Conservation (phyloP, 2,329 filamentous ascomycete species). For the Cercospora sp. region DNA sequence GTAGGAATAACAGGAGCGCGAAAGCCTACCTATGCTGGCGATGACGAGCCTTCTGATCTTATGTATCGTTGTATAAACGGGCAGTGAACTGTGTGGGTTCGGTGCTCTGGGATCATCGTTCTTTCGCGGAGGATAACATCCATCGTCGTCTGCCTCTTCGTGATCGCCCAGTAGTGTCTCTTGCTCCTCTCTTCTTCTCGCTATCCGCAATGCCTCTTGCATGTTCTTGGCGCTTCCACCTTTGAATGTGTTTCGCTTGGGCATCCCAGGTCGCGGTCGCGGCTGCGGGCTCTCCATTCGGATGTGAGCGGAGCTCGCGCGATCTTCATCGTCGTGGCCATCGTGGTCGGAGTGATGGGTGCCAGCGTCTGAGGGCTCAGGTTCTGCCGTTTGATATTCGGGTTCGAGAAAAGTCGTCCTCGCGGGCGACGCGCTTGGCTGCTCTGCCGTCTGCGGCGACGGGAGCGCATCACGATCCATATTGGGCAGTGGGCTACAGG, state of each 20-base stretch:
- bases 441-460: background rate
- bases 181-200: constrained; percentile 50
- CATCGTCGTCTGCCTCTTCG: constrained; percentile 49
- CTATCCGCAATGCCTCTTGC: constrained; percentile 42
- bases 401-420: constrained; percentile 4
- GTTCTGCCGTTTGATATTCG: constrained; percentile 11
- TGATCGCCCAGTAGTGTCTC: constrained; percentile 50
- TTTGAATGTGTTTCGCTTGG: constrained; percentile 31
- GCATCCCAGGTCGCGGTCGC: constrained; percentile 31
- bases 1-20: background rate
- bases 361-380: constrained; percentile 7
- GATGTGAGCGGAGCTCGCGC: constrained; percentile 30
- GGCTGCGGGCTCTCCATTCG: constrained; percentile 30
- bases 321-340: constrained; percentile 17
- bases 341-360: background rate
- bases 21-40: constrained; percentile 46
- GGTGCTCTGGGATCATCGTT: constrained; percentile 46
- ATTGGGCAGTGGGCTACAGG: background rate
- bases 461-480: constrained; percentile 1
- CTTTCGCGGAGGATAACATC: constrained; percentile 43
- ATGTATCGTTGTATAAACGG: constrained; percentile 77
- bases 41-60: constrained; percentile 50
- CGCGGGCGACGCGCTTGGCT: background rate
- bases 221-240: constrained; percentile 39
- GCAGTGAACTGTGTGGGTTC: constrained; percentile 63